Evolutionary conservation across 1,139 yeast genomes (phyloP), one percentile per base, ranked within the genome.

Genomic region (Casaregolazyma suthepensis): DNA sequence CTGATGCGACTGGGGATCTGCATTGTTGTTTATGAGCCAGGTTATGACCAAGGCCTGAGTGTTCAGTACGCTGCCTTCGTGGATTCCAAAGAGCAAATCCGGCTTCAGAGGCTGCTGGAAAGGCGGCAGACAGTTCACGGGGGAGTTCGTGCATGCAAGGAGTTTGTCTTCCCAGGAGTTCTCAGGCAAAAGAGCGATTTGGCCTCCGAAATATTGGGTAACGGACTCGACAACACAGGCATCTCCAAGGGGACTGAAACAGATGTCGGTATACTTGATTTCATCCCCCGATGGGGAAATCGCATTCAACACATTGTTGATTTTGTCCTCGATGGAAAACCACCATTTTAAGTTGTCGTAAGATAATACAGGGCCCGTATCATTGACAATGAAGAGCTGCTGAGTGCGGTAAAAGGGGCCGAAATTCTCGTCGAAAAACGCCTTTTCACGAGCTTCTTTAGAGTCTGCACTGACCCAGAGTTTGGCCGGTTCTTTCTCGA

Each of bases 341-440:
- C 97, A 90, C 98, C 98, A 93, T 58, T 81, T 65, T 26, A 91
- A 67, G 1, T 82, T 81, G 0, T 81, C 83, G 77, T 87, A 88
- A 43, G 80, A 72, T 45, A 91, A 61, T 52, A 73, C 86, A 56
- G 80, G 80, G 4, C 83, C 85, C 9, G 86, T 76, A 15, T 81
- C 82, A 58, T 85, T 85, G 31, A 88, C 85, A 9, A 93, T 72
- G 59, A 87, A 87, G 0, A 88, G 73, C 69, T 93, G 98, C 63
- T 90, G 93, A 3, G 90, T 80, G 62, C 98, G 77, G 71, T 85
- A 93, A 75, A 94, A 93, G 45, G 95, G 96, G 0, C 98, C 97
- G 70, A 93, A 93, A 55, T 82, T 79, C 15, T 77, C 75, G 65
- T 93, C 96, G 65, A 83, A 93, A 61, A 76, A 83, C 52, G 77